Conservation (phyloP, 805 yeast genomes). For the Ogataea dorogensis region DNA sequence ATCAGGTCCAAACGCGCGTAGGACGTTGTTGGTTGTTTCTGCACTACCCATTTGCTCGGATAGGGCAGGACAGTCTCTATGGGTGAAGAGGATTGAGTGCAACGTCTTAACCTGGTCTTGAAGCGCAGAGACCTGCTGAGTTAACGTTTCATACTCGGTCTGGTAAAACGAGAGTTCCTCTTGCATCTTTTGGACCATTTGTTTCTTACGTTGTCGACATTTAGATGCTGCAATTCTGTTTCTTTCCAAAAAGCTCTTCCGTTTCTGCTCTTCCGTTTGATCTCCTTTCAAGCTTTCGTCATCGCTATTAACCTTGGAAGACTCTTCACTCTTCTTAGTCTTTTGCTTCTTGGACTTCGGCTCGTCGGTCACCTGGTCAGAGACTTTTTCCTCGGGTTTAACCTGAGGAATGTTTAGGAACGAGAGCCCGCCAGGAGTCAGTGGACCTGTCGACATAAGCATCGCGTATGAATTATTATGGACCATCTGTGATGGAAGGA, state of each 20-base stretch:
- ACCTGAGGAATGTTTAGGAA: slow-evolving; percentile 17
- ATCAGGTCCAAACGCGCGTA: slow-evolving; percentile 34
- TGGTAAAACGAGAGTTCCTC: slow-evolving; percentile 70
- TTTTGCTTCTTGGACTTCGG: slow-evolving; percentile 7
- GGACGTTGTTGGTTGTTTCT: slow-evolving; percentile 42
- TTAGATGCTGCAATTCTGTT: slow-evolving; percentile 96
- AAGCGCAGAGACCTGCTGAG: slow-evolving; percentile 54
- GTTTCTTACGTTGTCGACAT: slow-evolving; percentile 93
- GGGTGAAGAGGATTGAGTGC: slow-evolving; percentile 46
- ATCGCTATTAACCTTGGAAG: slow-evolving; percentile 3
- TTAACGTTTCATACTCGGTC: slow-evolving; percentile 64
- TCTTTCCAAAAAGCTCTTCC: slow-evolving; percentile 81
- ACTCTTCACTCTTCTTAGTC: slow-evolving; percentile 1
- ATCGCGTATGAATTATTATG: slow-evolving; percentile 22
- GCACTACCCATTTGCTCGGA: slow-evolving; percentile 46
- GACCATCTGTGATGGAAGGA: slow-evolving; percentile 17
- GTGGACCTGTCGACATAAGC: slow-evolving; percentile 27
- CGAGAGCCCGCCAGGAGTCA: slow-evolving; percentile 27
- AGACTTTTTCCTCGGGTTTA: slow-evolving; percentile 1
- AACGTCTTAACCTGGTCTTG: slow-evolving; percentile 56
- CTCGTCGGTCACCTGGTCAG: slow-evolving; percentile 1
- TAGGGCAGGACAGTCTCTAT: slow-evolving; percentile 47
- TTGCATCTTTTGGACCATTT: slow-evolving; percentile 79
- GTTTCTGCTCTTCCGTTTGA: slow-evolving; percentile 65
- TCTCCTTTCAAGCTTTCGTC: slow-evolving; percentile 10